phyloP scores from a whole-genome alignment of 306 rosid species.

The Echinosophora koreensis region DNA sequence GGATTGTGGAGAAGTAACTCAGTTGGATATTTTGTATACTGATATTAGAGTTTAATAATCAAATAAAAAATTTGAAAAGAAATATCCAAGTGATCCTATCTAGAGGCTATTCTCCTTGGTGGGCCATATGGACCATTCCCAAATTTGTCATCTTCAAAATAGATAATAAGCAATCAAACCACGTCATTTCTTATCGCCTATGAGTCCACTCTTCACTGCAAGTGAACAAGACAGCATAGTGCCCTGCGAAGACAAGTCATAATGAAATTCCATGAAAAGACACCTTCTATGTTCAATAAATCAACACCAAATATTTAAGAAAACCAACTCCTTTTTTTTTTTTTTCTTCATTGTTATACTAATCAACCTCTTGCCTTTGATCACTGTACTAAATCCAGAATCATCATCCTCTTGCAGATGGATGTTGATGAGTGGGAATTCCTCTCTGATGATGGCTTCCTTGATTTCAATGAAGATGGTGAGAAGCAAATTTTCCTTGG shows the following conservation, averaged over 20 bases:
- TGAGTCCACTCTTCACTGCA: conserved; percentile 46
- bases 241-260: conserved; percentile 25
- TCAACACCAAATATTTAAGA: conserved; percentile 36
- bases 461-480: conserved; percentile 62
- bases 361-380: neutral
- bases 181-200: conserved; percentile 17
- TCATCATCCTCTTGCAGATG: conserved; percentile 50
- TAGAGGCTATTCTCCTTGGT: conserved; percentile 46
- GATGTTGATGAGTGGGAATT: conserved; percentile 84
- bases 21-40: too few relatives aligned
- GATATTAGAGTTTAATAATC: neutral
- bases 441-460: conserved; percentile 66
- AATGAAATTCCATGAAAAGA: conserved; percentile 53
- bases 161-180: conserved; percentile 53
- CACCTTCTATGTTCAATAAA: conserved; percentile 47
- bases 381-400: too few relatives aligned
- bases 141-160: conserved; percentile 47
- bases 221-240: conserved; percentile 46
- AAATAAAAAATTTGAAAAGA: conserved; percentile 28
- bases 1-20: too few relatives aligned
- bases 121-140: conserved; percentile 45
- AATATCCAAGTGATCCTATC: neutral
- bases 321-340: conserved; percentile 20
- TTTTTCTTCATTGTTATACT: neutral
- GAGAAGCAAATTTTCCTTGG: conserved; percentile 49